phyloP scores from a whole-genome alignment of 2,329 filamentous ascomycete genomes.

The Microsporum canis region DNA sequence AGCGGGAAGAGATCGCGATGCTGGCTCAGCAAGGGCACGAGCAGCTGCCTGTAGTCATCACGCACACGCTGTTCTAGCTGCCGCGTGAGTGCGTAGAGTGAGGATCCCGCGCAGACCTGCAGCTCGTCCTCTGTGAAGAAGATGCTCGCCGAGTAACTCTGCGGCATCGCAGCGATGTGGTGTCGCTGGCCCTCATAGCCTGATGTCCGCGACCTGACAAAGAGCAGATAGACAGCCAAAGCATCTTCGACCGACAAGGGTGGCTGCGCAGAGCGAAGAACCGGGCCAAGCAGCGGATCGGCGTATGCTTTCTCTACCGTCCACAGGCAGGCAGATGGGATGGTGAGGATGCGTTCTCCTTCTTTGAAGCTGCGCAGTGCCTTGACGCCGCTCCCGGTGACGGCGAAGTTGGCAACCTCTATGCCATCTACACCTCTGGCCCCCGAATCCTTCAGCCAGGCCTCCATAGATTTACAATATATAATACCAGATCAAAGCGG shows the following conservation, averaged over 20 bases:
- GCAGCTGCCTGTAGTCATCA: conserved; percentile 23
- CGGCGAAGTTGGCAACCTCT: conserved; percentile 25
- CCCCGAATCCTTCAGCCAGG: conserved; percentile 24
- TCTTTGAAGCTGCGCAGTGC: conserved; percentile 22
- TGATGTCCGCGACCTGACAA: conserved; percentile 25
- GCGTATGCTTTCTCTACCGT: conserved; percentile 25
- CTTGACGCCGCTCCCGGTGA: conserved; percentile 25
- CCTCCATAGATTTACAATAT: conserved; percentile 23
- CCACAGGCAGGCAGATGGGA: conserved; percentile 23
- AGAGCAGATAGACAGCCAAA: conserved; percentile 26
- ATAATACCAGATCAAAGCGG: neutral
- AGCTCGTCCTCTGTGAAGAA: conserved; percentile 27
- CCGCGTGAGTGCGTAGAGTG: conserved; percentile 26
- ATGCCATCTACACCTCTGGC: conserved; percentile 23
- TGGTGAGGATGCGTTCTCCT: conserved; percentile 27
- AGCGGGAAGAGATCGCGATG: conserved; percentile 26
- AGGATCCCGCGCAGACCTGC: conserved; percentile 25
- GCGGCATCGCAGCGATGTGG: conserved; percentile 24
- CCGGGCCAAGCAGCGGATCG: conserved; percentile 24
- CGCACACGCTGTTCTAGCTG: conserved; percentile 22
- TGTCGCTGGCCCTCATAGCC: conserved; percentile 22
- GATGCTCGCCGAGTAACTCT: conserved; percentile 27
- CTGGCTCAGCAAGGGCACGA: conserved; percentile 20
- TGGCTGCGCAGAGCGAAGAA: conserved; percentile 22
- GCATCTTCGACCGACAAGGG: conserved; percentile 26